Evolutionary conservation across 164 flowering plant species (phyloP), one percentile per base, ranked within the genome.

Genomic region (Dillenia turbinata): DNA sequence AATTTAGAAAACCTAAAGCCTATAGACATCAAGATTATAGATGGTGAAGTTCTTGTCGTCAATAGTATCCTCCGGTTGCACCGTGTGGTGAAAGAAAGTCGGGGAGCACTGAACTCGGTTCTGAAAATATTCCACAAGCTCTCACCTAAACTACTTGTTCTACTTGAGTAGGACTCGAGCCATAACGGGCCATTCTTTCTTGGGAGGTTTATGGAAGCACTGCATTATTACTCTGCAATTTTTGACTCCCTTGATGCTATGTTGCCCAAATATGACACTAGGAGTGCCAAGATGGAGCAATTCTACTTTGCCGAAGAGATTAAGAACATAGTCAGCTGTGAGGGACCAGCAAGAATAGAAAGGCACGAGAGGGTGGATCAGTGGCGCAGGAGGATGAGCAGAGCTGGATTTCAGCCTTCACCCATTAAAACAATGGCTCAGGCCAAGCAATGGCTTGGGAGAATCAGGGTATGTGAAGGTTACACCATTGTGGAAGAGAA

Each of bases 261-360:
- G 89, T 61, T 82, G 47, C 85, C 86, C 40, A 84, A 74, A 69
- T 82, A 77, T 44, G 86, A 84, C 71, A 84, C 85, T 0, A 69
- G 71, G 49, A 70, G 83, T 4, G 89, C 89, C 52, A 82, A 84
- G 51, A 75, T 84, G 56, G 89, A 84, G 19, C 85, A 82, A 47
- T 84, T 82, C 57, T 82, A 84, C 77, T 84, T 84, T 3, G 86
- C 80, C 0, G 89, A 85, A 69, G 85, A 81, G 73, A 85, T 85
- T 9, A 82, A 80, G 76, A 82, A 85, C 74, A 85, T 82, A 12
- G 79, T 85, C 62, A 85, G 89, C 68, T 80, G 83, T 12, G 87
- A 85, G 71, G 86, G 89, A 16, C 85, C 82, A 0, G 81, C 74
- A 10, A 74, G 87, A 69, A 73, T 82, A 26, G 89, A 82, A 61